These are phyloP conservation scores for Alternaria angustiovoidea DNA, from an alignment of 2,329 filamentous ascomycete genomes.

Conservation along the genomic window DNA sequence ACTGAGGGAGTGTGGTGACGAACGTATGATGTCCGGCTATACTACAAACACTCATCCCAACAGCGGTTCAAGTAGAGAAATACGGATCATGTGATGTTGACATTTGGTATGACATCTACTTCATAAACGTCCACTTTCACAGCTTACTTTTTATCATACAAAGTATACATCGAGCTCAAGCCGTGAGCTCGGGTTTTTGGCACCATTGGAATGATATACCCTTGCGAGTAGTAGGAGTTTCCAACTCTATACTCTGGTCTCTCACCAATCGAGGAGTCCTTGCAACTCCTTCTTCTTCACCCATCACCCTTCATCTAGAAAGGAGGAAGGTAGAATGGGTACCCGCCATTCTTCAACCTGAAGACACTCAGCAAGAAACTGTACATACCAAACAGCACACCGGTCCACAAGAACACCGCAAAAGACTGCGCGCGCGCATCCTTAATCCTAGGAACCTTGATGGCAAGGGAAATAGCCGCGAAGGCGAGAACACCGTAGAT, in stretches of 20 bases:
- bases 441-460: constrained; percentile 90
- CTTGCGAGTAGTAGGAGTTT: fast-evolving
- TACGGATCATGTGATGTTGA: too few species aligned
- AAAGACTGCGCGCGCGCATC: constrained; percentile 81
- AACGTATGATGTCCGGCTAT: too few species aligned
- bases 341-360: constrained; percentile 91
- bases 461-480: constrained; percentile 85
- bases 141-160: constrained; percentile 1
- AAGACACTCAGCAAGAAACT: constrained; percentile 95
- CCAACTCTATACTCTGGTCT: neutral
- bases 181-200: neutral
- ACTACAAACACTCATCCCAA: too few species aligned
- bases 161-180: neutral
- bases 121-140: neutral
- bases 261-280: fast-evolving
- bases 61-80: too few species aligned
- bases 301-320: constrained; percentile 62
- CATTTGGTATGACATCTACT: too few species aligned
- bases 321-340: constrained; percentile 92
- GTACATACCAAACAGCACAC: constrained; percentile 81
- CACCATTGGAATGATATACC: fast-evolving
- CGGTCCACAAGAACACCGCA: constrained; percentile 80
- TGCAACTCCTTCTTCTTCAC: neutral
- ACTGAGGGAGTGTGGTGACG: too few species aligned
- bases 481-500: constrained; percentile 87